Evolutionary conservation across 192 early-diverging fungal genomes (phyloP).

Genomic region (Entomortierella beljakovae): DNA sequence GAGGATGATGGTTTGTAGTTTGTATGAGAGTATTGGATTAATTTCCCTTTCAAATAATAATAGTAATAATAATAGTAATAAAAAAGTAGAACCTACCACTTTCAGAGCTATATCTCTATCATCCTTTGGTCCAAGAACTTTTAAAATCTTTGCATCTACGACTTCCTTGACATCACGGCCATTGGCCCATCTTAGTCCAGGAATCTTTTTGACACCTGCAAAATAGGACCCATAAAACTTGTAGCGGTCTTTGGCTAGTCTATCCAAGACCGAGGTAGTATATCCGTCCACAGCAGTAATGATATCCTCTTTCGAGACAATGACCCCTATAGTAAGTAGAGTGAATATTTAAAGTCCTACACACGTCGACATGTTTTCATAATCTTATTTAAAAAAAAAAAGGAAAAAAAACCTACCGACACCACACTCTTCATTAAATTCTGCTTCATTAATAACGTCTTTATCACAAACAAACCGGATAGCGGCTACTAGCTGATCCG

Average conservation of each 20-base stretch:
- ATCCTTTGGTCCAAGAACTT: conserved; percentile 96
- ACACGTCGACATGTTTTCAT: too few species aligned
- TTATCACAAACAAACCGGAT: conserved; percentile 85
- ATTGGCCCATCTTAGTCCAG: conserved; percentile 91
- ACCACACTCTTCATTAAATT: conserved; percentile 90
- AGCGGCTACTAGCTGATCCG: conserved; percentile 93
- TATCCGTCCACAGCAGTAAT: conserved; percentile 68
- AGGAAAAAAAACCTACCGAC: conserved; percentile 76
- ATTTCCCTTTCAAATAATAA: conserved; percentile 66
- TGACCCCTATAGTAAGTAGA: conserved; percentile 79
- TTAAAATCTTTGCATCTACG: conserved; percentile 88
- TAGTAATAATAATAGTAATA: neutral
- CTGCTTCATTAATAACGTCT: conserved; percentile 68
- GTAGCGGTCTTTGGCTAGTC: conserved; percentile 88
- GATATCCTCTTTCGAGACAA: conserved; percentile 85
- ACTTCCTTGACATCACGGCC: conserved; percentile 86
- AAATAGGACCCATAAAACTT: conserved; percentile 83
- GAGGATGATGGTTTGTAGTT: neutral
- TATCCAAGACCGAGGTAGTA: conserved; percentile 74
- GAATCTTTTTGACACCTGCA: conserved; percentile 72
- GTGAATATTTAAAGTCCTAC: too few species aligned
- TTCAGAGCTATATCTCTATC: conserved; percentile 83
- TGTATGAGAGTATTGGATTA: conserved; percentile 49
- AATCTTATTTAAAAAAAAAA: neutral
- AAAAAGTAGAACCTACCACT: conserved; percentile 19